Evolutionary conservation across 257 asterid species (phyloP), one percentile per base, ranked within the genome.

Genomic region (Thymus quinquecostatus): DNA sequence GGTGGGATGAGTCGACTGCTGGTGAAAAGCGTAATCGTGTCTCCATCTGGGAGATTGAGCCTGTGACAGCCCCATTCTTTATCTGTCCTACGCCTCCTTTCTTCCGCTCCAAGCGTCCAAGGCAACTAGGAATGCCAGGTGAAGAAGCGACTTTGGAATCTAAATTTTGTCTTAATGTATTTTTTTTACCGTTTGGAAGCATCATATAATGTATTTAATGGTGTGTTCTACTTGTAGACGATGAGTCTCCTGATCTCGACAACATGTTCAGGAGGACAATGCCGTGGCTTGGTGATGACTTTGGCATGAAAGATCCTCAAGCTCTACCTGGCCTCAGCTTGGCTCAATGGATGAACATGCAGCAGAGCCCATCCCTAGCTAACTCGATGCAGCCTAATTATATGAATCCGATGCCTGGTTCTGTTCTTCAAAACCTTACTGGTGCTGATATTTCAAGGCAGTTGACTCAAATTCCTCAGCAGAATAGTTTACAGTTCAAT

Each of bases 271-370:
- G 90, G 83, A 82, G 97, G 70, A 82, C 95, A 53, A 91, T 86
- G 93, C 97, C 97, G 0, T 88, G 97, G 97, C 78, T 85, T 2
- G 93, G 97, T 8, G 97, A 89, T 30, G 97, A 91, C 71, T 86
- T 80, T 68, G 95, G 97, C 60, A 58, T 82, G 74, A 94, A 89
- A 70, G 95, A 89, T 38, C 85, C 94, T 2, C 96, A 88, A 64
- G 83, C 84, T 34, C 79, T 86, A 44, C 88, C 95, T 3, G 97
- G 98, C 68, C 81, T 94, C 77, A 87, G 98, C 88, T 74, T 94
- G 85, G 90, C 83, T 60, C 99, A 94, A 71, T 91, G 97, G 99
- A 94, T 94, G 99, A 94, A 91, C 87, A 89, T 94, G 97, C 97
- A 89, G 77, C 95, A 88, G 43, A 85, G 80, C 72, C 83, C 90